Conservation (phyloP, 2,329 filamentous ascomycete species). For the Diaporthe vexans region DNA sequence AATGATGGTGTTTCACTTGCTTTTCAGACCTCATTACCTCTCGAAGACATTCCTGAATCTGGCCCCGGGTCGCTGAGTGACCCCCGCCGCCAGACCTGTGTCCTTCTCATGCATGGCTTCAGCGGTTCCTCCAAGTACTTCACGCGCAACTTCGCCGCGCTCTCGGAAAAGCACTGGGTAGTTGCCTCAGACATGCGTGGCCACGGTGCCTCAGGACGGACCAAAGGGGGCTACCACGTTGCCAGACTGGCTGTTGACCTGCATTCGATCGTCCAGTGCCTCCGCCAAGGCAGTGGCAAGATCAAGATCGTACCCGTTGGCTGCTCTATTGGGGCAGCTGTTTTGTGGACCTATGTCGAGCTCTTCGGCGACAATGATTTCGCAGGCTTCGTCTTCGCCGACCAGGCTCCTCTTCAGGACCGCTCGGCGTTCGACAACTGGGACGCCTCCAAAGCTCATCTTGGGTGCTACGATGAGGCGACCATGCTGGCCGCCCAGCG, state of each 20-base stretch:
- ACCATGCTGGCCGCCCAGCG: slow-evolving; percentile 52
- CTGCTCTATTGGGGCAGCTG: slow-evolving; percentile 57
- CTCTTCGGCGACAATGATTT: slow-evolving; percentile 53
- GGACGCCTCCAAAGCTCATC: slow-evolving; percentile 51
- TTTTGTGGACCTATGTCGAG: slow-evolving; percentile 58
- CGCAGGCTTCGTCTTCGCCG: slow-evolving; percentile 54
- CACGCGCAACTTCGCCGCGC: slow-evolving; percentile 50
- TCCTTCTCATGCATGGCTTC: slow-evolving; percentile 58
- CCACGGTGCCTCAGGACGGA: slow-evolving; percentile 52
- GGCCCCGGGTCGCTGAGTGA: slow-evolving; percentile 33
- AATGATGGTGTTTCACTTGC: slow-evolving; percentile 54
- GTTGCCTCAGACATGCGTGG: slow-evolving; percentile 57
- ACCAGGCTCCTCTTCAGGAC: slow-evolving; percentile 58
- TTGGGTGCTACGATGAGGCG: slow-evolving; percentile 55
- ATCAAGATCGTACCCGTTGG: slow-evolving; percentile 52
- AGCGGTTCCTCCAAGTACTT: slow-evolving; percentile 57
- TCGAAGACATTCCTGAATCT: slow-evolving; percentile 38
- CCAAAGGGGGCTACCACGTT: slow-evolving; percentile 55
- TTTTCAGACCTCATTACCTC: slow-evolving; percentile 53
- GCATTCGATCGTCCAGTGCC: slow-evolving; percentile 48
- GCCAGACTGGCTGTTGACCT: slow-evolving; percentile 57
- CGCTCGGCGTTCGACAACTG: slow-evolving; percentile 50
- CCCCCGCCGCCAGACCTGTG: slow-evolving; percentile 45
- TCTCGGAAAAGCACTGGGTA: slow-evolving; percentile 52
- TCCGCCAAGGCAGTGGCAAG: slow-evolving; percentile 41